Base-by-base conservation (phyloP, 2,329 filamentous ascomycete species). In the Colletotrichum musae region DNA sequence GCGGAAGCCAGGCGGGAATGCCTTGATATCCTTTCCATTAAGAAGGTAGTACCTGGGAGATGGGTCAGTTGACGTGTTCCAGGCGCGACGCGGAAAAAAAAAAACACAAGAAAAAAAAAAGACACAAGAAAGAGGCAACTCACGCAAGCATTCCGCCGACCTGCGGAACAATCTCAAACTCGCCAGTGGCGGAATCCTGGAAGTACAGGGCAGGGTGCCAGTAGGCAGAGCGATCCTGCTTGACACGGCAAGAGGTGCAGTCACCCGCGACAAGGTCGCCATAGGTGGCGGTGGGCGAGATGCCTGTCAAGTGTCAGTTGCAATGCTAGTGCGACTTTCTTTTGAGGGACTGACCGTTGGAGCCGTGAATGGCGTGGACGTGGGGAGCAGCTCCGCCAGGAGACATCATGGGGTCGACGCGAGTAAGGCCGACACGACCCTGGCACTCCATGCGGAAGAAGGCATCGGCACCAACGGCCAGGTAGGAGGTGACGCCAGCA, bases 361-460 rank as follows among this genome's bases (percentile, higher is more conserved):
- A 93, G 71, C 94, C 94, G 78, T 93, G 90, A 74, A 96, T 88
- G 16, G 89, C 84, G 80, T 97, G 94, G 24, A 88, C 87, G 80
- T 97, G 94, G 68, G 84, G 78, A 10, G 91, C 88, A 41, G 89
- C 71, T 21, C 76, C 74, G 58, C 89, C 91, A 3, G 87, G 87
- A 68, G 89, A 86, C 64, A 96, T 85, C 64, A 97, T 85, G 18
- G 94, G 94, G 77, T 97, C 94, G 48, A 97, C 84, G 66, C 93
- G 89, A 58, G 89, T 92, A 66, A 93, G 79, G 71, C 90, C 93
- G 72, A 90, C 85, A 54, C 88, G 87, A 64, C 90, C 91, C 73
- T 89, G 92, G 80, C 94, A 97, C 75, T 94, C 92, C 87, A 97
- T 93, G 77, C 94, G 93, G 93, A 93, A 97, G 81, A 97, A 97